These are phyloP conservation scores for Chaetomiaceae sp. DNA, from an alignment of 2,329 filamentous ascomycete species.

Conservation along the genomic window DNA sequence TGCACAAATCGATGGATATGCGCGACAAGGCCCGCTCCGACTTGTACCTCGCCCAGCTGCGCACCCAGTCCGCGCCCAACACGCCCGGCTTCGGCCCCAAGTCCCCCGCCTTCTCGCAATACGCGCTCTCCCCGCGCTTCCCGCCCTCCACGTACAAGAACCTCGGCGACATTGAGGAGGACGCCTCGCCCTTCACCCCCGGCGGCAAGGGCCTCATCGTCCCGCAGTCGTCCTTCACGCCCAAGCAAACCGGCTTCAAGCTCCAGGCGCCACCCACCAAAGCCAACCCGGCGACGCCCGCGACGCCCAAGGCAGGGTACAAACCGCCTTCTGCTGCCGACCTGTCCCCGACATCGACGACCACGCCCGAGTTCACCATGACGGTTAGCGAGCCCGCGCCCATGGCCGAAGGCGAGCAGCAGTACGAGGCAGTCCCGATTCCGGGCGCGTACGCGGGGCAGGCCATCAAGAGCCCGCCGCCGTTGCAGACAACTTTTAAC, in stretches of 20 bases:
- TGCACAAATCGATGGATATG: slow-evolving; percentile 94
- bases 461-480: slow-evolving; percentile 49
- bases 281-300: slow-evolving; percentile 72
- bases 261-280: slow-evolving; percentile 80
- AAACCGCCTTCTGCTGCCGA: slow-evolving; percentile 38
- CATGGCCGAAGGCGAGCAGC: slow-evolving; percentile 72
- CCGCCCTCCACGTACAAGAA: slow-evolving; percentile 52
- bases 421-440: slow-evolving; percentile 83
- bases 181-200: slow-evolving; percentile 47
- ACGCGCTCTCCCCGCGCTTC: slow-evolving; percentile 58
- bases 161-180: slow-evolving; percentile 35
- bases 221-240: slow-evolving; percentile 58
- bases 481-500: slow-evolving; percentile 43
- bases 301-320: slow-evolving; percentile 53
- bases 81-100: slow-evolving; percentile 82
- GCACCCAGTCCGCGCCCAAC: slow-evolving; percentile 85
- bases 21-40: slow-evolving; percentile 92
- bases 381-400: slow-evolving; percentile 60
- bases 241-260: slow-evolving; percentile 57
- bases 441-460: slow-evolving; percentile 72
- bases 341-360: slow-evolving; percentile 27
- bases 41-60: slow-evolving; percentile 84
- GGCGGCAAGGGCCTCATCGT: slow-evolving; percentile 52
- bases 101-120: slow-evolving; percentile 52
- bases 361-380: slow-evolving; percentile 32